Evolutionary conservation across 2,329 filamentous ascomycete genomes (phyloP).

Genomic region (Bertia moriformis): DNA sequence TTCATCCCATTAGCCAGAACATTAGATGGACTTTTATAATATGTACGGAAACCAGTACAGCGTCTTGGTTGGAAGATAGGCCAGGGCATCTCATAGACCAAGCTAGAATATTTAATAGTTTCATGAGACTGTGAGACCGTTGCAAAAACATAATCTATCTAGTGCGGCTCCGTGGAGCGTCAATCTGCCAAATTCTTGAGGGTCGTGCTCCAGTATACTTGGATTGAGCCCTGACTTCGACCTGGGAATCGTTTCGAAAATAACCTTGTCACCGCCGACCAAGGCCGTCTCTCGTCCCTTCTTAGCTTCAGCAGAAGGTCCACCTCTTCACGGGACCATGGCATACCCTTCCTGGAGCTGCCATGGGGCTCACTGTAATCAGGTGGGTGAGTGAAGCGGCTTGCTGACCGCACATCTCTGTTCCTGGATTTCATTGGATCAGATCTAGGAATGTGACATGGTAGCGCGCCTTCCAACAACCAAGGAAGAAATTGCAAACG

Average conservation of each 20-base stretch:
- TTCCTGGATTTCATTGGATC: neutral
- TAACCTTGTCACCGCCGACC: slow-evolving; percentile 6
- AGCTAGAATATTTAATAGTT: too few relatives aligned
- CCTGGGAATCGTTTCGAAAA: slow-evolving; percentile 6
- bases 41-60: too few relatives aligned
- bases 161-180: too few relatives aligned
- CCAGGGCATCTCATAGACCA: too few relatives aligned
- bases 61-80: too few relatives aligned
- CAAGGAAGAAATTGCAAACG: neutral
- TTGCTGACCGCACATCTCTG: neutral
- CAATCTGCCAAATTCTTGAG: slow-evolving; percentile 4
- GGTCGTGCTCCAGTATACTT: slow-evolving; percentile 6
- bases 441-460: neutral
- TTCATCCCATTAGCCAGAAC: too few relatives aligned
- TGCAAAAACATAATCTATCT: too few relatives aligned
- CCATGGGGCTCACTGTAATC: neutral
- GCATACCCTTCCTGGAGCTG: slow-evolving; percentile 3
- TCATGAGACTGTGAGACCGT: too few relatives aligned
- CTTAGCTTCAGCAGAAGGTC: slow-evolving; percentile 5
- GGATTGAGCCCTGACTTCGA: slow-evolving; percentile 6
- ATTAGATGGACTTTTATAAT: too few relatives aligned
- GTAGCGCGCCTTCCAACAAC: neutral
- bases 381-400: neutral
- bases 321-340: slow-evolving; percentile 4
- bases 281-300: slow-evolving; percentile 6